phyloP scores from a whole-genome alignment of 164 flowering plant species.

The Annona squamosa region DNA sequence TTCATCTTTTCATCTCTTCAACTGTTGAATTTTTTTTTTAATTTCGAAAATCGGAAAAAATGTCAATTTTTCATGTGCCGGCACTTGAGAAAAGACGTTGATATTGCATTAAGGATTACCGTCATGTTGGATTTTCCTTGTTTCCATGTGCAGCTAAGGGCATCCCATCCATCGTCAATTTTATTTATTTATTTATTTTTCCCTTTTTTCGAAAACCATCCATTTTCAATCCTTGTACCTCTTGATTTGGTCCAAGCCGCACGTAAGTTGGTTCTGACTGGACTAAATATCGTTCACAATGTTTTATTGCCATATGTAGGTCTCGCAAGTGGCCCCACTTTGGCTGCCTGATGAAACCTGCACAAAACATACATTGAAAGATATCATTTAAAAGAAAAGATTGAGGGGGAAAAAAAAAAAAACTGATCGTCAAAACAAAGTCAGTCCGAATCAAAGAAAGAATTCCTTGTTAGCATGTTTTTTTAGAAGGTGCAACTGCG shows the following conservation, averaged over 20 bases:
- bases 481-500: neutral
- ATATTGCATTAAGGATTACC: neutral
- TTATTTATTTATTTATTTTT: too few relatives aligned
- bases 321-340: conserved; percentile 66
- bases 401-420: neutral
- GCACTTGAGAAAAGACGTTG: too few relatives aligned
- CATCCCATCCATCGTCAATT: neutral
- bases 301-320: conserved; percentile 54
- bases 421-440: neutral
- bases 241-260: conserved; percentile 40
- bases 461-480: neutral
- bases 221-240: conserved; percentile 26
- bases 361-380: conserved; percentile 11
- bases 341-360: conserved; percentile 58
- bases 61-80: too few relatives aligned
- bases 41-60: too few relatives aligned
- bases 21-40: too few relatives aligned
- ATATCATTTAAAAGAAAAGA: neutral
- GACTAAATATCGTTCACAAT: conserved; percentile 39
- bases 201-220: neutral
- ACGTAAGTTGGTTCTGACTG: conserved; percentile 30
- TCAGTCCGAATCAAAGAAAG: neutral
- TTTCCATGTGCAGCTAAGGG: neutral
- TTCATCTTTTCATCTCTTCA: too few relatives aligned
- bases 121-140: neutral